A percentile compares a stretch with the other conserved stretches of the same genome.
phyloP scores from a whole-genome alignment of 2,329 filamentous ascomycete species.

The Botrytis deweyae region DNA sequence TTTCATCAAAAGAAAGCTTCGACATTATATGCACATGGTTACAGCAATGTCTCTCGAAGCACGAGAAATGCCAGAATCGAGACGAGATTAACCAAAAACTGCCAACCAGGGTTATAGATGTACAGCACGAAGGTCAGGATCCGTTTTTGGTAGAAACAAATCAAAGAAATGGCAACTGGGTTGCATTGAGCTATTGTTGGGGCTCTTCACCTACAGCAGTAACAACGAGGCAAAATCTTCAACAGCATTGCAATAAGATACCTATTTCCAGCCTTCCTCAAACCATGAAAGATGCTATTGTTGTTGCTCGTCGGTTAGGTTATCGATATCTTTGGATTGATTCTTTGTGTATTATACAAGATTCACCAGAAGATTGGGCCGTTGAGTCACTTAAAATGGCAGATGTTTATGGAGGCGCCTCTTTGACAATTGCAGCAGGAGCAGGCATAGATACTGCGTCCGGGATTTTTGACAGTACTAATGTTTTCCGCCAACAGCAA shows the following conservation, averaged over 20 bases:
- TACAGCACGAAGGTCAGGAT: accelerated
- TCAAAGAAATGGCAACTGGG: not conserved
- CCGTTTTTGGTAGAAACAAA: accelerated
- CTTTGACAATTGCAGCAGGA: not conserved
- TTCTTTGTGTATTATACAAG: not conserved
- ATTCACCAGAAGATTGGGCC: not conserved
- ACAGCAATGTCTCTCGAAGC: not conserved
- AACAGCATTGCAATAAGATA: not conserved
- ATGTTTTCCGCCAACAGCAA: not conserved
- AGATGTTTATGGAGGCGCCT: not conserved
- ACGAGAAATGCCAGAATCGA: accelerated
- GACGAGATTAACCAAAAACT: accelerated
- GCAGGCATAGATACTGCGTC: not conserved
- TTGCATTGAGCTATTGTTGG: not conserved
- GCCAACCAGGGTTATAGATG: not conserved
- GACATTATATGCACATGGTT: not conserved
- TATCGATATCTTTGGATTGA: not conserved
- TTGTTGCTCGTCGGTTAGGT: not conserved
- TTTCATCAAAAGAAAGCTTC: not conserved
- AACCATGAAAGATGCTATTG: not conserved
- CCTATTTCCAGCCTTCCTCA: not conserved
- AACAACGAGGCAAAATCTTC: not conserved
- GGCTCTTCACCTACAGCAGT: not conserved
- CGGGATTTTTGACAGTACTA: not conserved
- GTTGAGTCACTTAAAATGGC: not conserved